These are phyloP conservation scores for Pseudonectria buxi DNA, from an alignment of 2,329 filamentous ascomycete species.

Conservation along the genomic window DNA sequence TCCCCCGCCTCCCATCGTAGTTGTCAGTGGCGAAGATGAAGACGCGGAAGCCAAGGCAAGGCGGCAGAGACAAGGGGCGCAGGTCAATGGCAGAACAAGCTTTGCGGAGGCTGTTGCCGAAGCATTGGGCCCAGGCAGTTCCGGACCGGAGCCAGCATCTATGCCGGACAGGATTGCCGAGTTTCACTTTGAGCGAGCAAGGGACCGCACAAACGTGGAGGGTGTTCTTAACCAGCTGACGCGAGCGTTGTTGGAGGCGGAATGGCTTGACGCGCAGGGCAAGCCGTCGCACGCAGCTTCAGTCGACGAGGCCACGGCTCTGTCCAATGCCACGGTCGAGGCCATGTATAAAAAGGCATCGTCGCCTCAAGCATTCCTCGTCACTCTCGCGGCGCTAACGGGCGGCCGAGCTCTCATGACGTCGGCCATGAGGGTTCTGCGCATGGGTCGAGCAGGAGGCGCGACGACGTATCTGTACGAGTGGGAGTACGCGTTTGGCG, in stretches of 20 bases:
- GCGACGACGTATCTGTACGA: conserved; percentile 42
- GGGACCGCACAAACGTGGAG: conserved; percentile 50
- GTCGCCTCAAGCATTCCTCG: conserved; percentile 49
- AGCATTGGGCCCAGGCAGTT: neutral
- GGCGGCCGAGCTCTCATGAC: conserved; percentile 47
- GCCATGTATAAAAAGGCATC: conserved; percentile 44
- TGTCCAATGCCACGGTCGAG: conserved; percentile 48
- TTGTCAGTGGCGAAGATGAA: conserved; percentile 13
- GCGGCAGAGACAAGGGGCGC: conserved; percentile 1
- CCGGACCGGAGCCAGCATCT: conserved; percentile 1
- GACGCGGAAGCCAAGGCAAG: neutral
- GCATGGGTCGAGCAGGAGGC: conserved; percentile 35
- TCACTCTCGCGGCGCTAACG: conserved; percentile 51
- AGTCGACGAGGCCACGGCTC: conserved; percentile 46
- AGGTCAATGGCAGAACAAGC: conserved; percentile 4
- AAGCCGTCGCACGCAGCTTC: conserved; percentile 35
- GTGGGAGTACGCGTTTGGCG: conserved; percentile 51
- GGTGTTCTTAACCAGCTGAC: conserved; percentile 50
- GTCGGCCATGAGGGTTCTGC: conserved; percentile 33
- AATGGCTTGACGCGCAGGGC: conserved; percentile 46
- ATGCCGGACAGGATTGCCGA: conserved; percentile 15
- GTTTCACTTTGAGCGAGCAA: conserved; percentile 29
- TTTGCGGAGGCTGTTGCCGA: conserved; percentile 18
- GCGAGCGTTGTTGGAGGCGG: conserved; percentile 40
- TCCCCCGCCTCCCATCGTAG: conserved; percentile 37